Evolutionary conservation across 2,329 filamentous ascomycete genomes (phyloP), one percentile per base, ranked within the genome.

Genomic region (Paracorniculantispora psalliotae): DNA sequence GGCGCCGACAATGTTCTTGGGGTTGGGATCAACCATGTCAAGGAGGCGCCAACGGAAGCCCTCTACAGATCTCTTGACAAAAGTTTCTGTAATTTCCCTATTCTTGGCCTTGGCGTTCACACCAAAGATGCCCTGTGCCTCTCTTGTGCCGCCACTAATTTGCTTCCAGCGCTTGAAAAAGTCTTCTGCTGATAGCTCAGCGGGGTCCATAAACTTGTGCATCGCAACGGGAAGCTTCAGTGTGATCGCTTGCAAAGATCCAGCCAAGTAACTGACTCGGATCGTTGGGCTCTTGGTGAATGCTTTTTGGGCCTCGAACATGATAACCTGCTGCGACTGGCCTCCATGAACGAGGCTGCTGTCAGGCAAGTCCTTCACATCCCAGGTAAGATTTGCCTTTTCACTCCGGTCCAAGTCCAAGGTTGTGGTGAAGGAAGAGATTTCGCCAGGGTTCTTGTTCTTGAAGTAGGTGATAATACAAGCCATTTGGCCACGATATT

Each of bases 121-220:
- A 0, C 87, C 86, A 72, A 99, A 96, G 33, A 97, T 91, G 50
- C 83, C 83, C 72, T 99, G 94, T 0, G 90, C 87, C 73, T 99
- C 96, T 30, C 96, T 84, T 1, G 92, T 88, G 1, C 85, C 85
- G 5, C 90, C 91, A 13, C 94, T 94, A 67, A 99, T 97, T 75
- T 99, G 94, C 80, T 96, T 96, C 94, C 94, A 99, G 54, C 96
- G 83, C 80, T 96, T 97, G 83, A 99, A 99, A 75, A 97, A 99
- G 70, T 99, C 94, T 55, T 99, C 94, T 0, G 88, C 86, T 7
- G 84, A 84, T 41, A 99, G 79, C 59, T 94, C 88, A 0, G 94
- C 92, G 0, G 90, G 85, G 63, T 97, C 92, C 92, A 97, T 97
- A 70, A 96, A 99, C 72, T 97, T 96, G 75, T 97, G 93, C 57